Percentiles rank a stretch among this genome's conserved stretches.
These are phyloP conservation scores for Psilocybe sp. DNA, from an alignment of 768 basidiomycete species.

Conservation along the genomic window DNA sequence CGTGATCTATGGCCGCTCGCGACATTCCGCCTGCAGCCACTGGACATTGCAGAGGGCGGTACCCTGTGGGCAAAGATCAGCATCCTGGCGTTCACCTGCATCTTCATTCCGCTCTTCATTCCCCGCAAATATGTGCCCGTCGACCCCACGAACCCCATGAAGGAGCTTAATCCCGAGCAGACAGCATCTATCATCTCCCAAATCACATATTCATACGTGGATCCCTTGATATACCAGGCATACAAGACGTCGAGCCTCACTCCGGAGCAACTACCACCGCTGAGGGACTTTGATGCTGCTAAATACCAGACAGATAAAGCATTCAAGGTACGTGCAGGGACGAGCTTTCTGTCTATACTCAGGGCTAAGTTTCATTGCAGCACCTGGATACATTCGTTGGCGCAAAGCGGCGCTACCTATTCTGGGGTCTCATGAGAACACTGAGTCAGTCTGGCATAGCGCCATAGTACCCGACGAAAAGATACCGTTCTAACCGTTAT, in stretches of 20 bases:
- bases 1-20: constrained; percentile 58
- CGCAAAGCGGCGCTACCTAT: constrained; percentile 28
- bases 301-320: constrained; percentile 14
- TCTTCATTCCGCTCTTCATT: constrained; percentile 47
- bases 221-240: constrained; percentile 43
- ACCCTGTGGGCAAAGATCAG: constrained; percentile 48
- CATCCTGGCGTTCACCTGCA: constrained; percentile 27
- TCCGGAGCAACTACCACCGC: constrained; percentile 53
- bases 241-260: constrained; percentile 40
- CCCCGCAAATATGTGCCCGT: constrained; percentile 52
- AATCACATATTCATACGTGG: constrained; percentile 51
- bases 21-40: constrained; percentile 42
- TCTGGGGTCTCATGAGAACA: constrained; percentile 41
- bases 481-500: not conserved
- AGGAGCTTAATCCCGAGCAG: constrained; percentile 41
- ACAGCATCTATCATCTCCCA: constrained; percentile 43
- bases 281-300: constrained; percentile 54
- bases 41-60: constrained; percentile 40
- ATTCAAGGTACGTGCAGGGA: constrained; percentile 16
- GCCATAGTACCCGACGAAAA: too few species aligned
- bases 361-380: constrained; percentile 12
- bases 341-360: constrained; percentile 7
- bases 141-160: constrained; percentile 38
- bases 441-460: constrained; percentile 21
- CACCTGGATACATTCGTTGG: constrained; percentile 38